Evolutionary conservation across 345 rosid species (phyloP), one percentile per base, ranked within the genome.

Genomic region (Excoecaria cochinchinensis): DNA sequence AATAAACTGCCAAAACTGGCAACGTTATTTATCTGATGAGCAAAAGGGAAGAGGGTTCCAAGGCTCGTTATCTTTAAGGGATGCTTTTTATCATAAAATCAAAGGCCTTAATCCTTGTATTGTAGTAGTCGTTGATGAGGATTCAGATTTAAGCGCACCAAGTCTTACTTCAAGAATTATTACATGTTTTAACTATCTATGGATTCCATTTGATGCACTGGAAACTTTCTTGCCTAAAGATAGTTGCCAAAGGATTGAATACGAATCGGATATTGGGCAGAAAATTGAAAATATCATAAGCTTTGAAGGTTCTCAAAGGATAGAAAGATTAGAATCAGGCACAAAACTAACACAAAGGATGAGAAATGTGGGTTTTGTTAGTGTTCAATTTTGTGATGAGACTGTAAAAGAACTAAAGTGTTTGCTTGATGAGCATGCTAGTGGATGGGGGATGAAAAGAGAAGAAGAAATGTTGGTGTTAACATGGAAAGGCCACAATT

Each of bases 401-500:
- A 90, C 91, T 0, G 40, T 85, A 6, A 68, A 51, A 31, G 91
- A 89, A 73, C 87, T 90, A 15, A 90, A 79, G 73, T 81, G 74
- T 3, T 47, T 90, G 84, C 76, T 90, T 24, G 92, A 90, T 67
- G 89, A 90, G 61, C 92, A 90, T 68, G 89, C 92, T 4, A 80
- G 92, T 16, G 92, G 95, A 0, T 90, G 92, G 95, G 95, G 95
- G 17, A 90, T 90, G 95, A 90, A 88, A 79, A 81, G 74, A 67
- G 95, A 88, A 51, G 95, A 88, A 55, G 91, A 88, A 44, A 86
- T 66, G 89, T 40, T 90, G 71, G 87, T 86, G 75, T 85, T 90
- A 70, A 90, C 92, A 61, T 90, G 95, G 95, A 90, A 90, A 76
- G 95, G 95, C 8, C 95, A 90, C 79, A 90, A 78, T 80, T 88